These are phyloP conservation scores for Nyctanthes arbortristis DNA, from an alignment of 257 asterid species.

Conservation along the genomic window DNA sequence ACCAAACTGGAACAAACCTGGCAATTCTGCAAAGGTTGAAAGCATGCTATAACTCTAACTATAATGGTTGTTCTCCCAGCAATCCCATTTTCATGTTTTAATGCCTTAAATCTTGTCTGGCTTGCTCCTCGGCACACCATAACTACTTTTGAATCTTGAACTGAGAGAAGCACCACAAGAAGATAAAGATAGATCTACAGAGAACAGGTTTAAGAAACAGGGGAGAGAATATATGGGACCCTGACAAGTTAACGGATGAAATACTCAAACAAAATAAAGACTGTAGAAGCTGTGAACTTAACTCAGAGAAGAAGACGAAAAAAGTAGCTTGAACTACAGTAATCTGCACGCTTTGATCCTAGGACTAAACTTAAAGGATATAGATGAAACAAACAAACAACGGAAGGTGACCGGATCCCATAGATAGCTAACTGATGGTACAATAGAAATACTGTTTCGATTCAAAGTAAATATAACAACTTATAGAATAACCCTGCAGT, in stretches of 20 bases:
- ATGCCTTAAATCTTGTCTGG: slow-evolving; percentile 71
- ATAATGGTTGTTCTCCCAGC: slow-evolving; percentile 68
- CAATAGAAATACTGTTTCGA: not conserved
- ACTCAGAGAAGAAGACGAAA: not conserved
- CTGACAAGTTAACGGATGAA: not conserved
- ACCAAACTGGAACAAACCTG: slow-evolving; percentile 54
- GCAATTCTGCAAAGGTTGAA: slow-evolving; percentile 76
- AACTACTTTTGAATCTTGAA: slow-evolving; percentile 53
- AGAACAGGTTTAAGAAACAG: slow-evolving; percentile 16
- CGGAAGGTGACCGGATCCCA: slow-evolving; percentile 67
- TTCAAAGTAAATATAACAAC: slow-evolving; percentile 19
- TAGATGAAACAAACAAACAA: slow-evolving; percentile 48
- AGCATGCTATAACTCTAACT: slow-evolving; percentile 82
- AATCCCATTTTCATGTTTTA: slow-evolving; percentile 79
- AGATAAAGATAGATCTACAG: slow-evolving; percentile 10
- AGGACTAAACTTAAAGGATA: slow-evolving; percentile 48
- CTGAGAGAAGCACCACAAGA: slow-evolving; percentile 21
- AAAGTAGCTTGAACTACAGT: not conserved
- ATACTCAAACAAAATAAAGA: not conserved
- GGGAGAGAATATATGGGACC: slow-evolving; percentile 16
- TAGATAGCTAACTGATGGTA: slow-evolving; percentile 24
- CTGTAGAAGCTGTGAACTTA: not conserved
- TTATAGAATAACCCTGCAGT: slow-evolving; percentile 83
- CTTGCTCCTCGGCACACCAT: slow-evolving; percentile 95
- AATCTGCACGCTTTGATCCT: slow-evolving; percentile 1